These are phyloP conservation scores for Stagonosporopsis rhizophila DNA, from an alignment of 2,329 filamentous ascomycete genomes.

Conservation along the genomic window DNA sequence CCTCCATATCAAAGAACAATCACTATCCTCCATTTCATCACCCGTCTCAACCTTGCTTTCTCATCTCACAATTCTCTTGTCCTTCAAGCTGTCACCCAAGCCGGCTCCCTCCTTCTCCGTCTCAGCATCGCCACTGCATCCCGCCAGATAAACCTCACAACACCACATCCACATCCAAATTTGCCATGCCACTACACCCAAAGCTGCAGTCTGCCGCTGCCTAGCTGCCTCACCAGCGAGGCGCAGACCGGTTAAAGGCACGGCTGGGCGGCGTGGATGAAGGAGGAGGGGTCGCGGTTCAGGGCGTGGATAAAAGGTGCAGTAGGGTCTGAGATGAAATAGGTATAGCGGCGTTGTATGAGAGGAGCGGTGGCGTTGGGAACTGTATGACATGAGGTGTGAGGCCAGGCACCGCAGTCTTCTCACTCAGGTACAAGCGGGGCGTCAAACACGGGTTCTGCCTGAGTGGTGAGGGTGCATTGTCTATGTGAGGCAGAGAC, in stretches of 20 bases:
- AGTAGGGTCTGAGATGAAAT: too few species aligned
- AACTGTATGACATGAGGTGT: neutral
- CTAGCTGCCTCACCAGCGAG: conserved; percentile 5
- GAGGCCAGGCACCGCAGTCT: neutral
- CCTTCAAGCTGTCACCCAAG: neutral
- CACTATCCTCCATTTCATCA: too few species aligned
- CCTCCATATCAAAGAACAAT: neutral
- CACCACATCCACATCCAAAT: neutral
- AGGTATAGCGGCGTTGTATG: too few species aligned
- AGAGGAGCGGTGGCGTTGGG: neutral
- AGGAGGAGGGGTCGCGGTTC: neutral
- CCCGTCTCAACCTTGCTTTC: neutral
- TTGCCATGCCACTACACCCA: neutral
- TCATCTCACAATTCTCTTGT: neutral
- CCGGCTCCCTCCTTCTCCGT: conserved; percentile 1
- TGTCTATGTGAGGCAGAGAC: conserved; percentile 4
- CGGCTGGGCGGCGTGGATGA: neutral
- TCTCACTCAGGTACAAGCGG: neutral
- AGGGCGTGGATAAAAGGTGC: too few species aligned
- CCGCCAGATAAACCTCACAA: neutral
- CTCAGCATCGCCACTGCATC: conserved; percentile 9
- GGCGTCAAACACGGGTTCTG: neutral
- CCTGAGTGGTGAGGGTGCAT: neutral
- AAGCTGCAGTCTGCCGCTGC: neutral
- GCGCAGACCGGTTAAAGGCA: neutral